These are phyloP conservation scores for Huntiella moniliformis DNA, from an alignment of 2,329 filamentous ascomycete genomes.

Conservation along the genomic window DNA sequence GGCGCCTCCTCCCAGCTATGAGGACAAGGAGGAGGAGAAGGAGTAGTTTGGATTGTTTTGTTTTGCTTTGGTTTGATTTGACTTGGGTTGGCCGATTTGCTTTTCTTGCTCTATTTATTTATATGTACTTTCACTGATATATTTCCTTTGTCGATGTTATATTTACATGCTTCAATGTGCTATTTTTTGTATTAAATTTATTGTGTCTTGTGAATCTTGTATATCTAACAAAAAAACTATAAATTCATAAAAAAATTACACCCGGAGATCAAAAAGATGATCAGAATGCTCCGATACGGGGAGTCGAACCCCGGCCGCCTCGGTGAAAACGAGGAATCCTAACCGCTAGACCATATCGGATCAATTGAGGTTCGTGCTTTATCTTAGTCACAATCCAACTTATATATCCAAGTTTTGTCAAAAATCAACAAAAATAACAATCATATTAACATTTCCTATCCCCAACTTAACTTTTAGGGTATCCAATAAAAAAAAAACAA, in stretches of 20 bases:
- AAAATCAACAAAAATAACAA: background rate
- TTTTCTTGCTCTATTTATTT: background rate
- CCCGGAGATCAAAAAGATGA: background rate
- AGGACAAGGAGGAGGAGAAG: background rate
- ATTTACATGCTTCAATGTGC: background rate
- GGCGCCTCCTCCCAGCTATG: conserved; percentile 3
- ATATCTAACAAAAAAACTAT: background rate
- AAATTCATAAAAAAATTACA: conserved; percentile 1
- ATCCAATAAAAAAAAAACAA: too few relatives aligned
- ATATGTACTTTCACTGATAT: background rate
- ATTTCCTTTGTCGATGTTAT: background rate
- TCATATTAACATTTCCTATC: background rate
- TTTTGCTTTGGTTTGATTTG: background rate
- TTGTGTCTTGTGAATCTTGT: background rate
- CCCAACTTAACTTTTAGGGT: too few relatives aligned
- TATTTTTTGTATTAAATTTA: background rate
- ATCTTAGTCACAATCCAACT: too few relatives aligned
- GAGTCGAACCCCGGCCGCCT: conserved; percentile 11
- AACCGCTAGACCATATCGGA: conserved; percentile 12
- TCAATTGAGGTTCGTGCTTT: background rate
- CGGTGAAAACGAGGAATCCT: conserved; percentile 12
- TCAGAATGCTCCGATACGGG: conserved; percentile 9
- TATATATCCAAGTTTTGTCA: too few relatives aligned
- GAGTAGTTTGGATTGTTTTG: background rate
- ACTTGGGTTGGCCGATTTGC: background rate